Evolutionary conservation across 768 basidiomycete species (phyloP), one percentile per base, ranked within the genome.

Genomic region (Suillus cothurnatus): DNA sequence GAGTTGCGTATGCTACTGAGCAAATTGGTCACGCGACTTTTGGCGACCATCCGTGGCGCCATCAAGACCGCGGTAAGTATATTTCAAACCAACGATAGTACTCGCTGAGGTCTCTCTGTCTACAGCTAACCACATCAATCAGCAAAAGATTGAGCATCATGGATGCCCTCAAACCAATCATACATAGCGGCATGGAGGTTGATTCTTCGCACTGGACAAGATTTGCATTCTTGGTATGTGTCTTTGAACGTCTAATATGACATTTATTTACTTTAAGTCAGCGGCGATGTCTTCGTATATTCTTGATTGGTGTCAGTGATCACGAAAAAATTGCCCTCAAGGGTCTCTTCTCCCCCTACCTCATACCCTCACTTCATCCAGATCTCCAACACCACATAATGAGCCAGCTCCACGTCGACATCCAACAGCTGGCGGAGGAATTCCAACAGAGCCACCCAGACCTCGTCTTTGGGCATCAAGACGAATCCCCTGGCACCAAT

Each of bases 141-240:
- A 47, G 31, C 36, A 61, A 61, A 32, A 61, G 31, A 43, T 43
- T 34, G 57, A 64, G 50, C n/a, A 64, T 64, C 34, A 59, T 60
- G 26, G 64, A 64, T 8, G 34, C 57, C 1, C 28, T 64, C 60
- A 61, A 43, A 32, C 57, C 36, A 9, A 17, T 36, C 19, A 39
- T 36, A 28, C 31, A 47, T 56, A 64, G 26, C 12, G 58, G 64
- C 17, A 64, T 64, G 58, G 64, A 64, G 41, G 56, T 64, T 23
- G 56, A 64, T 31, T 28, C 58, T 34, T 57, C 45, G 11, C 64
- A 64, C 34, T 64, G 58, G 64, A 64, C 39, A 21, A 49, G 64
- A 28, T 49, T 64, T 21, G 64, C 64, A 31, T 64, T 64, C 23
- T 41, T 64, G 38, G 64, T 60, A 47, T 47, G 64, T 41, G 9